phyloP scores from a whole-genome alignment of 768 basidiomycete genomes.

The Lyophyllum atratum region DNA sequence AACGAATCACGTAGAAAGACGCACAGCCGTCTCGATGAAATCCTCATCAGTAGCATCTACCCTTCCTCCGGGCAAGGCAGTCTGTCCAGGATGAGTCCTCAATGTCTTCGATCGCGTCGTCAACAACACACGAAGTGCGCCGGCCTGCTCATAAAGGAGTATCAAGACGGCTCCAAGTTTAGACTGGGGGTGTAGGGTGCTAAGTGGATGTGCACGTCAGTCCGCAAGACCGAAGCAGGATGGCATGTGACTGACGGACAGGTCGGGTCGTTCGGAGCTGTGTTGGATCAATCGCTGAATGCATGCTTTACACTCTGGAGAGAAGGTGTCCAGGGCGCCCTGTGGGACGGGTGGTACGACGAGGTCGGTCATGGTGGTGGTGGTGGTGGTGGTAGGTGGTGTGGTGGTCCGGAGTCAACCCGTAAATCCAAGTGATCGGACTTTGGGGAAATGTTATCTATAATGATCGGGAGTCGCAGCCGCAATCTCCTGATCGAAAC shows the following conservation, averaged over 20 bases:
- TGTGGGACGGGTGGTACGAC: constrained; percentile 17
- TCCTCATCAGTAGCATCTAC: constrained; percentile 65
- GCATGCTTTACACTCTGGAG: constrained; percentile 28
- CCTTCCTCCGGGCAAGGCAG: constrained; percentile 83
- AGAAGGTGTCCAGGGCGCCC: constrained; percentile 24
- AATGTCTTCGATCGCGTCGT: constrained; percentile 83
- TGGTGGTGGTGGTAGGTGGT: background rate
- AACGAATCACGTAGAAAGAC: background rate
- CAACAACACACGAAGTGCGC: constrained; percentile 70
- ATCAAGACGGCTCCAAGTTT: constrained; percentile 80
- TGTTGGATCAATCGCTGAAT: constrained; percentile 42
- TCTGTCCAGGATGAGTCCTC: constrained; percentile 78
- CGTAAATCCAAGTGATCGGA: background rate
- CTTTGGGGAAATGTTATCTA: background rate
- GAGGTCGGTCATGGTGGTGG: constrained; percentile 4
- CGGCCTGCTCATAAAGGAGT: constrained; percentile 72
- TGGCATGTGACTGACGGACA: constrained; percentile 48
- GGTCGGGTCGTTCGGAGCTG: constrained; percentile 39
- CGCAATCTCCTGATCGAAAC: too few relatives aligned
- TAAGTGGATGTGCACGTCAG: constrained; percentile 20
- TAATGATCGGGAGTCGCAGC: background rate
- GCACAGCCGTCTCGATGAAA: constrained; percentile 73
- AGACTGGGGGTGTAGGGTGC: constrained; percentile 31
- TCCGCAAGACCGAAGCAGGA: constrained; percentile 11
- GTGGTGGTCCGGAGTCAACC: background rate